A percentile compares a stretch with the other conserved stretches of the same genome.
Evolutionary conservation across 305 asterid genomes (phyloP).

Genomic region (Fraxinus angustifolia): DNA sequence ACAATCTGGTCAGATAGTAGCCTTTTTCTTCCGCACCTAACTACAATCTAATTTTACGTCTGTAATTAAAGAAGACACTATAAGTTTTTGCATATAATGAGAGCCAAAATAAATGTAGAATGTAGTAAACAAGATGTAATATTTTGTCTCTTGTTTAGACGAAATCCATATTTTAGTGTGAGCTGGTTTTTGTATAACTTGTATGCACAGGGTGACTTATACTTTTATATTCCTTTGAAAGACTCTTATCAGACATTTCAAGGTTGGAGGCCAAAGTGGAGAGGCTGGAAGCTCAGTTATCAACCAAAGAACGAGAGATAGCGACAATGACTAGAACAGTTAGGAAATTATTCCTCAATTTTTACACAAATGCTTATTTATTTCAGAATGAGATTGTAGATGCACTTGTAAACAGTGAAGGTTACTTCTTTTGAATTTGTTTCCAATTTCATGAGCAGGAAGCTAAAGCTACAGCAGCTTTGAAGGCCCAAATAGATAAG

Average conservation of each 20-base stretch:
- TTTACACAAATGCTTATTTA: neutral
- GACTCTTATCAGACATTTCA: conserved; percentile 91
- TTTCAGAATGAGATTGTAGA: neutral
- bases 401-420: neutral
- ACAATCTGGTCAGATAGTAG: neutral
- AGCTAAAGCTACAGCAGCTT: conserved; percentile 80
- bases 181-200: neutral
- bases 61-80: neutral
- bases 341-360: conserved; percentile 16
- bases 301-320: conserved; percentile 86
- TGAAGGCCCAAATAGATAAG: conserved; percentile 82
- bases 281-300: conserved; percentile 76
- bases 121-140: neutral
- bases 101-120: neutral
- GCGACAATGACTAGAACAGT: conserved; percentile 93
- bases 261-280: conserved; percentile 89
- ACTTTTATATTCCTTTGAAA: conserved; percentile 29
- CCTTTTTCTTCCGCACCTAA: neutral
- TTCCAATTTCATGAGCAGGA: conserved; percentile 43
- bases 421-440: neutral
- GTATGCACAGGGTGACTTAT: conserved; percentile 14
- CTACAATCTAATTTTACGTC: neutral
- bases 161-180: neutral
- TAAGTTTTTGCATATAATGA: neutral
- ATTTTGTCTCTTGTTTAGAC: conserved; percentile 1